A percentile compares a stretch with the other conserved stretches of the same genome.
These are phyloP conservation scores for Setomelanomma holmii DNA, from an alignment of 2,329 filamentous ascomycete genomes.

Conservation along the genomic window DNA sequence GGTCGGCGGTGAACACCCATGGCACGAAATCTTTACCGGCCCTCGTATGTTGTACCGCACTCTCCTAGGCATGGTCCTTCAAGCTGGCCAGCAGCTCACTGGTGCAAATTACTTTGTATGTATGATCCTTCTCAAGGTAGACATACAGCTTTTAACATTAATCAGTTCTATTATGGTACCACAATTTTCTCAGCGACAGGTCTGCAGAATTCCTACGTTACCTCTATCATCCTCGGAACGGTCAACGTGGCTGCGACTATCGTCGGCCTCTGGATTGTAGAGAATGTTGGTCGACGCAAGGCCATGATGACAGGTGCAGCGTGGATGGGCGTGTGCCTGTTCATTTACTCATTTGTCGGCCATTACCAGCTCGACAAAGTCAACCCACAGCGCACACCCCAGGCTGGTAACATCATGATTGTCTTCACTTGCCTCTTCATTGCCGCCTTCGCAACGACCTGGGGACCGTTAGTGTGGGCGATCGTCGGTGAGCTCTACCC, in stretches of 20 bases:
- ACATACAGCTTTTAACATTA: too few relatives aligned
- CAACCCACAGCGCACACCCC: conserved; percentile 43
- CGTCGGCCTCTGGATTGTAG: conserved; percentile 55
- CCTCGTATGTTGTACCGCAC: conserved; percentile 74
- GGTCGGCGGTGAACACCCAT: conserved; percentile 42
- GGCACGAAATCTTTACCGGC: conserved; percentile 68
- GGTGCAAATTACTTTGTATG: conserved; percentile 70
- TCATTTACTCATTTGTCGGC: conserved; percentile 59
- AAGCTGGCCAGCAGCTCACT: conserved; percentile 72
- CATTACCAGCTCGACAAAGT: conserved; percentile 50
- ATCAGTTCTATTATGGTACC: conserved; percentile 59
- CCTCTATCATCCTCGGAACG: conserved; percentile 58
- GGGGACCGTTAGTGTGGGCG: conserved; percentile 70
- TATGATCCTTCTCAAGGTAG: too few relatives aligned
- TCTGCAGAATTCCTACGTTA: conserved; percentile 54
- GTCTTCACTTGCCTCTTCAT: conserved; percentile 75
- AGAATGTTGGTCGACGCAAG: conserved; percentile 55
- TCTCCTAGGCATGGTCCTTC: conserved; percentile 66
- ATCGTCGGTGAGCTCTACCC: conserved; percentile 66
- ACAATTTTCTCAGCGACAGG: conserved; percentile 54
- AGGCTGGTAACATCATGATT: conserved; percentile 67
- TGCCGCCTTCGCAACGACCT: conserved; percentile 71
- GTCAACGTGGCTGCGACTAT: conserved; percentile 59
- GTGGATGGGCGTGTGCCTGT: conserved; percentile 64
- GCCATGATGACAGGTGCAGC: conserved; percentile 55